Evolutionary conservation across 2,329 filamentous ascomycete species (phyloP).

Genomic region (Aureobasidium sp.): DNA sequence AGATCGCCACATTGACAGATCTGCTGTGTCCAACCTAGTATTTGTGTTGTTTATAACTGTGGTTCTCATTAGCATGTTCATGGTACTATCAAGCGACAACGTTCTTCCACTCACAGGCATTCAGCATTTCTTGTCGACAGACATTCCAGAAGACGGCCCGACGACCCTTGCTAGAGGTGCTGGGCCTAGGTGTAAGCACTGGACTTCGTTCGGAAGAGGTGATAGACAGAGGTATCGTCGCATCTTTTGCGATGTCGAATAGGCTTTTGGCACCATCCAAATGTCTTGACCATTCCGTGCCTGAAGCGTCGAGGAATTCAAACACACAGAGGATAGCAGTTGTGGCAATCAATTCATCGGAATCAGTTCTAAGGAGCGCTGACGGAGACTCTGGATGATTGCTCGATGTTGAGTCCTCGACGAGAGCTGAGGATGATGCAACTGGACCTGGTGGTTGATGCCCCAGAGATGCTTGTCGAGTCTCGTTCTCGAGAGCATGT

Average conservation of each 20-base stretch:
- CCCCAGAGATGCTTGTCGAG: background rate
- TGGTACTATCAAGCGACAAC: background rate
- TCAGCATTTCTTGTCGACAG: conserved; percentile 58
- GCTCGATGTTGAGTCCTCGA: background rate
- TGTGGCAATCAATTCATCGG: conserved; percentile 57
- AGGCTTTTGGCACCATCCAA: conserved; percentile 59
- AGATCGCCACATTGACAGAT: conserved; percentile 57
- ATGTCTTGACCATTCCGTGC: conserved; percentile 57
- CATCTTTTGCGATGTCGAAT: conserved; percentile 48
- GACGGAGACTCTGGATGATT: background rate
- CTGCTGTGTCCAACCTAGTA: conserved; percentile 55
- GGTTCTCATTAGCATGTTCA: background rate
- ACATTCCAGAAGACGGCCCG: conserved; percentile 62
- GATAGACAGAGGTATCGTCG: conserved; percentile 19
- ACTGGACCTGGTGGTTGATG: background rate
- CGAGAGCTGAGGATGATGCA: conserved; percentile 33
- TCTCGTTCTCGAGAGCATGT: conserved; percentile 27
- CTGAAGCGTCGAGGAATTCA: conserved; percentile 60
- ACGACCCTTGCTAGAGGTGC: conserved; percentile 43
- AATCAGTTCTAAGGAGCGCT: conserved; percentile 34
- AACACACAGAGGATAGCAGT: conserved; percentile 62
- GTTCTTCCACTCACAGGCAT: conserved; percentile 45
- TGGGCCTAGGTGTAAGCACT: background rate
- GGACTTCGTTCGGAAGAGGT: background rate
- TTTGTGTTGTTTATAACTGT: conserved; percentile 53